Percentiles rank a stretch among this genome's conserved stretches.
Evolutionary conservation across 805 yeast species (phyloP).

Genomic region (Clavispora carvajalis): DNA sequence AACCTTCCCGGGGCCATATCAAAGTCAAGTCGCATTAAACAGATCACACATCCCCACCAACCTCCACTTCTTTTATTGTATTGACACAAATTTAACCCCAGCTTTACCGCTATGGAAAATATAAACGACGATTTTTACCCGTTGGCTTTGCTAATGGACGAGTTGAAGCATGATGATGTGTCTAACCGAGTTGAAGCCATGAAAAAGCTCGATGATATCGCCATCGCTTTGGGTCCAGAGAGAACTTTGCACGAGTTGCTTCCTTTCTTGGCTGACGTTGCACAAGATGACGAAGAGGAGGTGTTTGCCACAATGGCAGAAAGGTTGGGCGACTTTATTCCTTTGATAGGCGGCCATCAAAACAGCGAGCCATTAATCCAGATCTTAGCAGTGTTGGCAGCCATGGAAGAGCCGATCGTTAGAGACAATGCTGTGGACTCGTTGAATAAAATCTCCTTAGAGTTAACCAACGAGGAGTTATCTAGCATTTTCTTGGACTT

Average conservation of each 20-base stretch:
- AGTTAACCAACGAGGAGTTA: constrained; percentile 59
- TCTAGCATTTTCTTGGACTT: constrained; percentile 66
- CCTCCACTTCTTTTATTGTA: neutral
- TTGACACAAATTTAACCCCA: neutral
- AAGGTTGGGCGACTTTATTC: constrained; percentile 82
- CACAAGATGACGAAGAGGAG: constrained; percentile 97
- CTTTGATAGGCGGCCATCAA: constrained; percentile 77
- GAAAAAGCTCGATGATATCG: constrained; percentile 90
- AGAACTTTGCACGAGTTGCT: constrained; percentile 84
- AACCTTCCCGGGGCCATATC: neutral
- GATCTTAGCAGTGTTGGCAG: constrained; percentile 76
- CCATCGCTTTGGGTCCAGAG: constrained; percentile 90
- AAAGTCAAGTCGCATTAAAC: neutral
- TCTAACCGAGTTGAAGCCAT: constrained; percentile 90
- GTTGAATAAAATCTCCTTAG: constrained; percentile 62
- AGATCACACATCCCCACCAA: neutral
- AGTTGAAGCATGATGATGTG: constrained; percentile 93
- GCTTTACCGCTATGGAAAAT: constrained; percentile 24
- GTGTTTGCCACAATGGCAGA: constrained; percentile 91
- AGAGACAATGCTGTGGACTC: constrained; percentile 92
- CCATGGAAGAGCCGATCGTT: constrained; percentile 94
- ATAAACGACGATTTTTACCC: constrained; percentile 74
- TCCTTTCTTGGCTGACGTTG: constrained; percentile 84
- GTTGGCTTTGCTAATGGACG: constrained; percentile 93
- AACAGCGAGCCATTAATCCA: constrained; percentile 49